Percentiles rank a stretch among this genome's conserved stretches.
Evolutionary conservation across 768 basidiomycete species (phyloP).

Genomic region (Polyporus arcularius): DNA sequence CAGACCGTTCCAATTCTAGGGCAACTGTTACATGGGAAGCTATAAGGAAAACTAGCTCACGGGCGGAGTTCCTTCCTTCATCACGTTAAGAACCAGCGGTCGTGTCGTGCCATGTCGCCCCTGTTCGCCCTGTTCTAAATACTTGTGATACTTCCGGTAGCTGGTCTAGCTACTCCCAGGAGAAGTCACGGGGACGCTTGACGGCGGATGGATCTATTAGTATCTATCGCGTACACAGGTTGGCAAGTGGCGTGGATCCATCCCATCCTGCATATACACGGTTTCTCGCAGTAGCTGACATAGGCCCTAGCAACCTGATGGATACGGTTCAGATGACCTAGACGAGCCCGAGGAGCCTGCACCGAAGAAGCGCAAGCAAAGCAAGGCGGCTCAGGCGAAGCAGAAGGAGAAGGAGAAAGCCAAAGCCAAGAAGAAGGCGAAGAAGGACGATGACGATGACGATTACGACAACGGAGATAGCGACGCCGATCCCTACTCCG

Average conservation of each 20-base stretch:
- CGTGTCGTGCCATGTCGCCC: too few relatives aligned
- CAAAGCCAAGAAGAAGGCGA: conserved; percentile 33
- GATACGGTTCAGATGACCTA: conserved; percentile 74
- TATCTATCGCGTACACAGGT: too few relatives aligned
- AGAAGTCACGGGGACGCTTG: too few relatives aligned
- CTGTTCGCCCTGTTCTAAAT: too few relatives aligned
- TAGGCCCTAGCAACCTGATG: conserved; percentile 28
- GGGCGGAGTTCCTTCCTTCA: too few relatives aligned
- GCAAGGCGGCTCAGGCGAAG: conserved; percentile 43
- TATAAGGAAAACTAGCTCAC: too few relatives aligned
- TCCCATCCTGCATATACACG: background rate
- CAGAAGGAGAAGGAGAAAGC: conserved; percentile 43
- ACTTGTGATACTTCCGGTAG: too few relatives aligned
- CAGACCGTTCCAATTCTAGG: background rate
- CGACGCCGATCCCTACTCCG: conserved; percentile 70
- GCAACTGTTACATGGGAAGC: too few relatives aligned
- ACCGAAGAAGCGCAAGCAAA: conserved; percentile 57
- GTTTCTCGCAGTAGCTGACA: background rate
- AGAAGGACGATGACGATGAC: conserved; percentile 38
- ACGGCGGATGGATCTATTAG: too few relatives aligned
- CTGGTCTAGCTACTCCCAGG: too few relatives aligned
- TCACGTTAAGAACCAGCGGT: too few relatives aligned
- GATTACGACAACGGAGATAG: conserved; percentile 46
- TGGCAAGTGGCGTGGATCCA: background rate
- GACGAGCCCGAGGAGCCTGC: conserved; percentile 56